phyloP scores from a whole-genome alignment of 129 eudicot genomes.

The Centella asiatica region DNA sequence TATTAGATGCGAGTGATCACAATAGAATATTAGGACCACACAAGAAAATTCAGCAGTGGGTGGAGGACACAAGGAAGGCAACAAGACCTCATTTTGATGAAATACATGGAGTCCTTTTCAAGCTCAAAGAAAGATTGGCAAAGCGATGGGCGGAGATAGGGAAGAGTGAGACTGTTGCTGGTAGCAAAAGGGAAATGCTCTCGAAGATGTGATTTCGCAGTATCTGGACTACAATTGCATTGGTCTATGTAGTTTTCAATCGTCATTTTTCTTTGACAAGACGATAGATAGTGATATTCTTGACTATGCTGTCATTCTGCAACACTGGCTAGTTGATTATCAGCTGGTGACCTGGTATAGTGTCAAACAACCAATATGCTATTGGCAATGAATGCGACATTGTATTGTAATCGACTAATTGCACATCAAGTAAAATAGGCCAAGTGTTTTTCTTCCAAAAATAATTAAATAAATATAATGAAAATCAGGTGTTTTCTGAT shows the following conservation, averaged over 20 bases:
- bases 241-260: too few species aligned
- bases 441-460: too few species aligned
- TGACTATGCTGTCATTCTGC: too few species aligned
- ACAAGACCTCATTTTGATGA: conserved; percentile 80
- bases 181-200: conserved; percentile 2
- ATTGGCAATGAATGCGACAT: too few species aligned
- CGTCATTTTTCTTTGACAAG: not conserved
- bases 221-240: not conserved
- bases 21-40: conserved; percentile 56
- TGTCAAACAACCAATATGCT: too few species aligned
- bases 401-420: too few species aligned
- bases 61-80: conserved; percentile 57
- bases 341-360: too few species aligned
- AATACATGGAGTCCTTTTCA: conserved; percentile 35
- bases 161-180: not conserved
- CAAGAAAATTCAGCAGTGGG: conserved; percentile 70
- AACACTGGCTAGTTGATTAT: too few species aligned
- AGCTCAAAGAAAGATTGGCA: conserved; percentile 28
- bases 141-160: conserved; percentile 15
- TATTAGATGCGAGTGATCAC: conserved; percentile 41
- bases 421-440: too few species aligned
- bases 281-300: not conserved
- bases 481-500: too few species aligned
- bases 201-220: conserved; percentile 26
- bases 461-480: too few species aligned